Percentiles rank a stretch among this genome's conserved stretches.
These are phyloP conservation scores for Penicillium sp. DNA, from an alignment of 2,329 filamentous ascomycete genomes.

Conservation along the genomic window DNA sequence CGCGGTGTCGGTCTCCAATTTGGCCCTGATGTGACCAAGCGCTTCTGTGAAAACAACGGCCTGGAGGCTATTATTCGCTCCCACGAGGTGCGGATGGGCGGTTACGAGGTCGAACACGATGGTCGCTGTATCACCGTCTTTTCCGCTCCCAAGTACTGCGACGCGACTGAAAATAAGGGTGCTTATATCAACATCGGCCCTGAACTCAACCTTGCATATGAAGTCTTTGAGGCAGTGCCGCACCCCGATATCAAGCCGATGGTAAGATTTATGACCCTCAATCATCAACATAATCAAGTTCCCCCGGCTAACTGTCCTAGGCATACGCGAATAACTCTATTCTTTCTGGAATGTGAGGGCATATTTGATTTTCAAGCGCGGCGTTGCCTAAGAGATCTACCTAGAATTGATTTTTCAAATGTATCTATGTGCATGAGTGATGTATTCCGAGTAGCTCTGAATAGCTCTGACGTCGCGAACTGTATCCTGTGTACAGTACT, in stretches of 20 bases:
- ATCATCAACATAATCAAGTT: neutral
- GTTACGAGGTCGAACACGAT: constrained; percentile 97
- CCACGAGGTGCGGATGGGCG: constrained; percentile 97
- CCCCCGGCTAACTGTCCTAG: constrained; percentile 41
- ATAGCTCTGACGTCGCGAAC: constrained; percentile 8
- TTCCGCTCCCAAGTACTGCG: constrained; percentile 95
- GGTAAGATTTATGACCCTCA: constrained; percentile 42
- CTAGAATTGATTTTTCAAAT: constrained; percentile 16
- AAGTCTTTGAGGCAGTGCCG: constrained; percentile 93
- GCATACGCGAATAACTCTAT: constrained; percentile 83
- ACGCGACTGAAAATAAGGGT: constrained; percentile 96
- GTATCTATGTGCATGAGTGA: constrained; percentile 17
- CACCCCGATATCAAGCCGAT: constrained; percentile 96
- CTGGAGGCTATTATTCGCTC: constrained; percentile 93
- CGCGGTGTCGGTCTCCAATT: constrained; percentile 95
- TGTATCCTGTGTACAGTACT: neutral
- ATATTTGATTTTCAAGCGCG: constrained; percentile 20
- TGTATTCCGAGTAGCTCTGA: constrained; percentile 1
- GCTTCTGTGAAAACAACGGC: constrained; percentile 94
- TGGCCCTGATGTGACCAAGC: constrained; percentile 91
- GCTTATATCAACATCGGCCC: constrained; percentile 96
- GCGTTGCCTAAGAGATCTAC: constrained; percentile 27
- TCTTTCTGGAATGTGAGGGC: constrained; percentile 65
- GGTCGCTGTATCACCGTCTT: constrained; percentile 97
- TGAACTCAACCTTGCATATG: constrained; percentile 86